These are phyloP conservation scores for Austroboletus festivus DNA, from an alignment of 768 basidiomycete genomes.

Conservation along the genomic window DNA sequence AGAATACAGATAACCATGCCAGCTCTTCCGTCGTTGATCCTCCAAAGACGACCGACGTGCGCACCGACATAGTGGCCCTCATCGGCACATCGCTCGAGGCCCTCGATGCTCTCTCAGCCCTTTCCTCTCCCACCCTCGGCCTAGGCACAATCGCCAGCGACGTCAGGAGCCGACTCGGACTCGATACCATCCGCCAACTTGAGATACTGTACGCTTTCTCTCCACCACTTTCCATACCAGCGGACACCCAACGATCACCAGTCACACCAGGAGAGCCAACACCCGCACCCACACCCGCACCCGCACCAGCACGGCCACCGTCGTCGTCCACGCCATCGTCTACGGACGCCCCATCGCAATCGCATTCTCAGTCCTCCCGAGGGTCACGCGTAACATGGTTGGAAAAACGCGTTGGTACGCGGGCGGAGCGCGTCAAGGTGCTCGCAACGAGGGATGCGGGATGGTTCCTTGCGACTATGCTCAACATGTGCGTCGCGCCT, in stretches of 20 bases:
- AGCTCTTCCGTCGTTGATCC: background rate
- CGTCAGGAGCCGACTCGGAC: conserved; percentile 24
- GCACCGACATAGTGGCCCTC: conserved; percentile 24
- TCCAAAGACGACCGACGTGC: conserved; percentile 10
- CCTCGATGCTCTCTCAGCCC: conserved; percentile 12
- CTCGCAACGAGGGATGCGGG: conserved; percentile 26
- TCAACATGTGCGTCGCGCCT: conserved; percentile 20
- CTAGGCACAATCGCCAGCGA: background rate
- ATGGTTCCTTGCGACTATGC: conserved; percentile 28
- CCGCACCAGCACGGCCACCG: too few relatives aligned
- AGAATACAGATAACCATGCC: background rate
- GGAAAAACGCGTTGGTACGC: conserved; percentile 12
- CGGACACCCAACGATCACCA: background rate
- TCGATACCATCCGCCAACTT: conserved; percentile 28
- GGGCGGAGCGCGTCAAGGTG: conserved; percentile 18
- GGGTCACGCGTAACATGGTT: conserved; percentile 4
- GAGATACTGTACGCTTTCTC: conserved; percentile 17
- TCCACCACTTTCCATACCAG: background rate
- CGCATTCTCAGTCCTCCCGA: background rate
- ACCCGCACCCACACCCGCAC: too few relatives aligned
- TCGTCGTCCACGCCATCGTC: background rate
- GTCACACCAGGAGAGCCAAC: too few relatives aligned
- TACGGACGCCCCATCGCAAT: background rate
- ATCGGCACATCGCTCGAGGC: conserved; percentile 19
- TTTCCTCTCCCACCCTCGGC: background rate